Evolutionary conservation across 306 rosid genomes (phyloP), one percentile per base, ranked within the genome.

Genomic region (Prunus armeniaca): DNA sequence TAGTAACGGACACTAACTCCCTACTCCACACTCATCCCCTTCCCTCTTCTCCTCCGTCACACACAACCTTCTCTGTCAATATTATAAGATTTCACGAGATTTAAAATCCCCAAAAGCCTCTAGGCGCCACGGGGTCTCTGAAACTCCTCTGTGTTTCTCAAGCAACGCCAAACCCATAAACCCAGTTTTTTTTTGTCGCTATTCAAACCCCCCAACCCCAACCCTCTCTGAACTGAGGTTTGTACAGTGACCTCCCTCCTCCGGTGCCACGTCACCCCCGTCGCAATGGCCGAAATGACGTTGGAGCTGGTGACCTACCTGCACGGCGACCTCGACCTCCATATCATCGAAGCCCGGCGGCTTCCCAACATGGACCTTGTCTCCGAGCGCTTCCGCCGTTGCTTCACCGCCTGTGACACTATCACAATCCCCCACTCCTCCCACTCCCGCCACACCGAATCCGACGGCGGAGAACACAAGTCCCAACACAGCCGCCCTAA

Each of bases 331-430:
- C 90, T 95, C 17, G 90, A 89, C 78, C 86, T 95, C 49, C 77
- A 32, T 27, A 89, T 95, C 63, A 32, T 87, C 49, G 81, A 83
- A 74, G 99, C 97, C 38, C 82, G 84, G 9, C 27, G 46, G 18
- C 65, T 95, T 14, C 99, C 99, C 0, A 95, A 95, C 81, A 92
- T 92, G 99, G 97, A 95, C 76, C 10, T 87, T n/a, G 54, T 92
- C 41, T 84, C 96, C 13, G 92, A 90, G 85, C 91, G 75, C 24
- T 19, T 92, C 11, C 96, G 97, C 75, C 96, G 92, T 60, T 95
- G 97, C 78, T 70, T 92, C 76, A 91, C 99, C 10, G 92, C 67
- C 62, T 92, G 99, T 68, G 99, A 82, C 79, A 80, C 90, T 30
- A 41, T 91, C 75, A 79, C 11, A 4, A 65, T 65, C 8, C 46